These are phyloP conservation scores for Arxiozyma telluris DNA, from an alignment of 1,139 yeast species.

Conservation along the genomic window DNA sequence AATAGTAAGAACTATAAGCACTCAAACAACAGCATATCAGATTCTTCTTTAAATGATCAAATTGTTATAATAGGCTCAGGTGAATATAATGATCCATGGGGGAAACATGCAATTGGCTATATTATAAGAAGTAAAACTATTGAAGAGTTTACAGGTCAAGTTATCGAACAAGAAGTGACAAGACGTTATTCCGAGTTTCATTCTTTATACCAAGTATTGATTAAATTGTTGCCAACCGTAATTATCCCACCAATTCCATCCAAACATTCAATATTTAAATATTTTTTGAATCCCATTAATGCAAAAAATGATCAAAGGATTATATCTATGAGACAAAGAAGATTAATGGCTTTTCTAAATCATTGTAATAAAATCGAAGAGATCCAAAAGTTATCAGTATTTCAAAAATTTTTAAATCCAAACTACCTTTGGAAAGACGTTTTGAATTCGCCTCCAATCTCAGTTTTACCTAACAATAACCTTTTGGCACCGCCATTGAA, in stretches of 20 bases:
- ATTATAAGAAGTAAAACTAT: slow-evolving; percentile 49
- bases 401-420: slow-evolving; percentile 76
- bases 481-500: slow-evolving; percentile 47
- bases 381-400: slow-evolving; percentile 47
- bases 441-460: slow-evolving; percentile 48
- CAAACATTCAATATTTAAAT: slow-evolving; percentile 54
- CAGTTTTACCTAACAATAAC: slow-evolving; percentile 44
- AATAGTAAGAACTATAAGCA: slow-evolving; percentile 2
- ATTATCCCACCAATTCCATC: slow-evolving; percentile 94
- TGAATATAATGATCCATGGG: slow-evolving; percentile 34
- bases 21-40: not conserved
- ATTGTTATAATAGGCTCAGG: slow-evolving; percentile 28
- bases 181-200: slow-evolving; percentile 91
- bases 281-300: slow-evolving; percentile 41
- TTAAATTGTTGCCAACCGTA: slow-evolving; percentile 71
- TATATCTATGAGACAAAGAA: slow-evolving; percentile 61
- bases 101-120: slow-evolving; percentile 70
- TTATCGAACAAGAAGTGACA: slow-evolving; percentile 43
- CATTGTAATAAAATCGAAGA: slow-evolving; percentile 54
- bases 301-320: slow-evolving; percentile 46
- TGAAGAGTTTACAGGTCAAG: not conserved
- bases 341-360: slow-evolving; percentile 69
- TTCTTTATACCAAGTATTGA: slow-evolving; percentile 59
- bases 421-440: slow-evolving; percentile 67
- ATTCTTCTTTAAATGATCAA: slow-evolving; percentile 2